Conservation (phyloP, 176 grass and related monocot species). For the Ananas comosus region DNA sequence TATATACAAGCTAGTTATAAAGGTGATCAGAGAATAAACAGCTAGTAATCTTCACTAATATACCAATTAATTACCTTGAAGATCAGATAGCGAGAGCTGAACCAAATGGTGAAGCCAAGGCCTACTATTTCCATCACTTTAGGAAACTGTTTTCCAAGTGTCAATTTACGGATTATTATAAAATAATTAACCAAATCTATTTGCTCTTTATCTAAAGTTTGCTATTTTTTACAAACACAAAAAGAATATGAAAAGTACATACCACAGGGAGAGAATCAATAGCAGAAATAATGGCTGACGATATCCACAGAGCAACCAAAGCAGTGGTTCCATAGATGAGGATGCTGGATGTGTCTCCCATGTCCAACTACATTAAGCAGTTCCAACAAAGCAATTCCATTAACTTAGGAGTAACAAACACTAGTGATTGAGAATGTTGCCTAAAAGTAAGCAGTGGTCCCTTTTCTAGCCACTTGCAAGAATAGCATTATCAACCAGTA, state of each 20-base stretch:
- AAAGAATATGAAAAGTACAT: slow-evolving; percentile 10
- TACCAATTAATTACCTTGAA: slow-evolving; percentile 47
- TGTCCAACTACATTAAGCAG: slow-evolving; percentile 52
- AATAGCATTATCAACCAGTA: no score
- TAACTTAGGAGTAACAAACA: not conserved
- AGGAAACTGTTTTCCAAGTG: slow-evolving; percentile 40
- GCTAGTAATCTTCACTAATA: not conserved
- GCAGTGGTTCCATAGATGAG: slow-evolving; percentile 45
- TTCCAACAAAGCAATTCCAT: not conserved
- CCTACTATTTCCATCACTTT: slow-evolving; percentile 86
- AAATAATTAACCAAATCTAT: not conserved
- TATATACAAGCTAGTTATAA: not conserved
- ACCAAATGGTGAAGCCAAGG: slow-evolving; percentile 85
- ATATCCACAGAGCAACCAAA: slow-evolving; percentile 41
- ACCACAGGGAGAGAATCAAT: slow-evolving; percentile 86
- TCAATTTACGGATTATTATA: not conserved
- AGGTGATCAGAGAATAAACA: not conserved
- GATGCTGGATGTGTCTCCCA: slow-evolving; percentile 45
- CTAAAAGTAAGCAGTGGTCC: not conserved
- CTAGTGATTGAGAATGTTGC: not conserved
- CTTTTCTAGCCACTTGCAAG: no score
- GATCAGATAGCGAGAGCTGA: slow-evolving; percentile 68
- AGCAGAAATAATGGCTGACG: slow-evolving; percentile 51
- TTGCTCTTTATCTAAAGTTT: not conserved
- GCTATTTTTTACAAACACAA: not conserved